These are phyloP conservation scores for Colletotrichum abscissum DNA, from an alignment of 2,329 filamentous ascomycete genomes.

Conservation along the genomic window DNA sequence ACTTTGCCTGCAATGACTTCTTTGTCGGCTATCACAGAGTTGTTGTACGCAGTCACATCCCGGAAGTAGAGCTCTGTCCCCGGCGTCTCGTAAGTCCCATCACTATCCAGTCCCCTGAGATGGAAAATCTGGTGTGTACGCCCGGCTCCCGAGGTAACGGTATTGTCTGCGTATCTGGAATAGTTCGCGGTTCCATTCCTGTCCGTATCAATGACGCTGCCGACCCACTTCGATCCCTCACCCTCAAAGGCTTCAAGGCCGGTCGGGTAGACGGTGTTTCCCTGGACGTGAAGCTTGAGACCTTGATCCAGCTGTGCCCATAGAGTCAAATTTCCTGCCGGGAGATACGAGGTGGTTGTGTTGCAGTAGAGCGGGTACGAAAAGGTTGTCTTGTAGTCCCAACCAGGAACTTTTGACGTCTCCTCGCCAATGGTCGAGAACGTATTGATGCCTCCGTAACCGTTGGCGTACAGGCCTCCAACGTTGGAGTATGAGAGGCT, in stretches of 20 bases:
- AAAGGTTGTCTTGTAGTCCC: conserved; percentile 54
- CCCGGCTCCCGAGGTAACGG: conserved; percentile 62
- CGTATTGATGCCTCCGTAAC: conserved; percentile 42
- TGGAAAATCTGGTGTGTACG: conserved; percentile 66
- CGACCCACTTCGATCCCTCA: conserved; percentile 24
- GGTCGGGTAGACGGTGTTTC: conserved; percentile 62
- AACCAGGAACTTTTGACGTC: conserved; percentile 18
- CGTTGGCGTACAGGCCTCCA: conserved; percentile 48
- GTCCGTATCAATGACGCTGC: conserved; percentile 55
- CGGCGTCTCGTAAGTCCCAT: conserved; percentile 49
- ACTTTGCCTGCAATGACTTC: conserved; percentile 48
- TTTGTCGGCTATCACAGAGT: conserved; percentile 60
- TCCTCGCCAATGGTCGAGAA: conserved; percentile 46
- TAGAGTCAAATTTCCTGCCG: conserved; percentile 58
- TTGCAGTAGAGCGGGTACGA: conserved; percentile 70
- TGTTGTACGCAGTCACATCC: conserved; percentile 66
- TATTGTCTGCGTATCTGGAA: conserved; percentile 56
- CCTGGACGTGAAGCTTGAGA: conserved; percentile 48
- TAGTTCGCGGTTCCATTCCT: conserved; percentile 70
- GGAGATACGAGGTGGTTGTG: conserved; percentile 56
- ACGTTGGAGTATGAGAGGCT: conserved; percentile 64
- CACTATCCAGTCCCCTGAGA: conserved; percentile 57
- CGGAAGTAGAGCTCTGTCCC: conserved; percentile 64
- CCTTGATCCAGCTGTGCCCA: conserved; percentile 55
- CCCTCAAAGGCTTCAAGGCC: conserved; percentile 68